Conservation (phyloP, 1,284 basidiomycete genomes). For the Takashimella koratensis region DNA sequence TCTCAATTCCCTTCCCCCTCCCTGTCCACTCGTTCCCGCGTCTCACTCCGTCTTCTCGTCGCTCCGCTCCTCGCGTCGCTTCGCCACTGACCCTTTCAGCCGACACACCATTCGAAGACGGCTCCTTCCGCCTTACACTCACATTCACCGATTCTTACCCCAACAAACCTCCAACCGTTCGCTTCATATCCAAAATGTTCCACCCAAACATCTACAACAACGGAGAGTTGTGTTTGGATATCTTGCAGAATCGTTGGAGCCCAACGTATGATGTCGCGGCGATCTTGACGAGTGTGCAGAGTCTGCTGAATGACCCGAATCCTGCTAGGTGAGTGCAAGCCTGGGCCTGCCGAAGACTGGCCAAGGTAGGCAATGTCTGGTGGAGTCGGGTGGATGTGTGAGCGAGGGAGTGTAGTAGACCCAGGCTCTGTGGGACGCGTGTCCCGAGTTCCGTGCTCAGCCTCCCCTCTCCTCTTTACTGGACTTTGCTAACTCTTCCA, state of each 20-base stretch:
- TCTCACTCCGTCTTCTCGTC: background rate
- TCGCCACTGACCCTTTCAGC: slow-evolving; percentile 55
- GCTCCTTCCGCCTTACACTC: slow-evolving; percentile 92
- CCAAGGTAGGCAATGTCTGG: too few relatives aligned
- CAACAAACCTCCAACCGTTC: slow-evolving; percentile 95
- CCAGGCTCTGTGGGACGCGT: too few relatives aligned
- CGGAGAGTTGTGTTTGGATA: slow-evolving; percentile 95
- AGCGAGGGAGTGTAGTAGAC: background rate
- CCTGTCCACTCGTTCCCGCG: slow-evolving; percentile 6
- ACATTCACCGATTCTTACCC: slow-evolving; percentile 98
- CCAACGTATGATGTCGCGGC: slow-evolving; percentile 98
- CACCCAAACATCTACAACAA: slow-evolving; percentile 99
- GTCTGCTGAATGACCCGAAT: slow-evolving; percentile 93
- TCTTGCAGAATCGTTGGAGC: slow-evolving; percentile 96
- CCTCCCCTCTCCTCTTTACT: slow-evolving; percentile 1
- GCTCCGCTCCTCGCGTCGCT: too few relatives aligned
- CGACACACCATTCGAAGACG: slow-evolving; percentile 98
- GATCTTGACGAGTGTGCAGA: slow-evolving; percentile 93
- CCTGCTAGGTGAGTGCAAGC: slow-evolving; percentile 62
- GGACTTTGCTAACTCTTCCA: too few relatives aligned
- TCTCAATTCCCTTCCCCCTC: slow-evolving; percentile 1
- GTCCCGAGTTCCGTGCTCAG: background rate
- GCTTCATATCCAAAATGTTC: slow-evolving; percentile 97
- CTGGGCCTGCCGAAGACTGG: too few relatives aligned
- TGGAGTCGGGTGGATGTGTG: background rate